Percentiles rank a stretch among this genome's conserved stretches.
phyloP scores from a whole-genome alignment of 495 filamentous ascomycete genomes.

The Hyaloscypha bicolor region DNA sequence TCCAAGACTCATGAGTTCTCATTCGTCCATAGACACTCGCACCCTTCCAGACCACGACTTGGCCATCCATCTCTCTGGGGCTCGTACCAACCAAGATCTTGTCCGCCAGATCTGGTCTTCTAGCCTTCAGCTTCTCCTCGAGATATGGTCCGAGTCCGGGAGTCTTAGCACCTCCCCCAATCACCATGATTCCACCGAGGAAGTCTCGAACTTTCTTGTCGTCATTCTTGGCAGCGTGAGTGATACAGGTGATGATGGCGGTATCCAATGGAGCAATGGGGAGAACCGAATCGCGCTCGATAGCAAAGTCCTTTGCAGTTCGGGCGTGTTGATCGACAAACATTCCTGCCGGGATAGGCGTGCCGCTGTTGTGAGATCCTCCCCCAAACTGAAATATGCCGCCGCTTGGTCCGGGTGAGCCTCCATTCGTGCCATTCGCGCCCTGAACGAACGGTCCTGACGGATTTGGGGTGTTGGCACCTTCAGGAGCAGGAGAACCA shows the following conservation, averaged over 20 bases:
- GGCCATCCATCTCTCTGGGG: conserved; percentile 89
- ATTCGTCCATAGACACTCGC: conserved; percentile 97
- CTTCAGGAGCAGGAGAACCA: conserved; percentile 83
- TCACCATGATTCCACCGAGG: conserved; percentile 91
- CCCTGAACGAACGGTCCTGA: conserved; percentile 52
- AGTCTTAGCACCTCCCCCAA: conserved; percentile 86
- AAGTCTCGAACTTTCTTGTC: conserved; percentile 93
- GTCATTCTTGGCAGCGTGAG: conserved; percentile 82
- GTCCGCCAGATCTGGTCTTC: conserved; percentile 70
- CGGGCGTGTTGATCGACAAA: conserved; percentile 42
- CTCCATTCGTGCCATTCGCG: conserved; percentile 44
- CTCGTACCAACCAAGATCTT: conserved; percentile 87
- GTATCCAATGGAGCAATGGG: conserved; percentile 82
- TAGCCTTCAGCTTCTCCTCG: conserved; percentile 74
- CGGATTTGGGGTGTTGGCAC: conserved; percentile 66
- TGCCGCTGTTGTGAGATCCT: conserved; percentile 35
- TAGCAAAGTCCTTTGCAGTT: conserved; percentile 51
- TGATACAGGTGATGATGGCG: conserved; percentile 85
- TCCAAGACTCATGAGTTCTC: conserved; percentile 91
- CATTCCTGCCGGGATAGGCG: conserved; percentile 30
- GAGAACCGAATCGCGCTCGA: conserved; percentile 78
- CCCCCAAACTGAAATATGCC: conserved; percentile 32
- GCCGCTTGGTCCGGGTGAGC: conserved; percentile 44
- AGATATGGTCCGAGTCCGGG: conserved; percentile 74
- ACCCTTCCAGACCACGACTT: conserved; percentile 97